Evolutionary conservation across 805 yeast species (phyloP), one percentile per base, ranked within the genome.

Genomic region (Starmerella floricola): DNA sequence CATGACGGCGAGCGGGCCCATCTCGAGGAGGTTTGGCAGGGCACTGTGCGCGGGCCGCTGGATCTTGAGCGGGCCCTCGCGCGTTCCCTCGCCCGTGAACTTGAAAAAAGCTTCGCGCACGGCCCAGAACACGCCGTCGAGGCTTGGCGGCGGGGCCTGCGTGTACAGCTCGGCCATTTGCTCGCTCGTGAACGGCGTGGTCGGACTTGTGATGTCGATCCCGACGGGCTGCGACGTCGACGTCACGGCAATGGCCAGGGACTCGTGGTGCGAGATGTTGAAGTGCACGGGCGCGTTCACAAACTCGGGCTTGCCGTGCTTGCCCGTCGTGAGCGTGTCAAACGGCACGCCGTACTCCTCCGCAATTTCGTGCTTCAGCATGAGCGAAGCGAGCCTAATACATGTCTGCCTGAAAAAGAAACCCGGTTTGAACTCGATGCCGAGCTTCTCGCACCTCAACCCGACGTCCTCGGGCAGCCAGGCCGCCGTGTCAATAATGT

Each of bases 61-160:
- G 20, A 49, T 31, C 4, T 20, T 10, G 15, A 48, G 16, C 12
- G 49, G 47, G 16, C 31, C 33, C 24, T 48, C 48, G 12, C 45
- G 33, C 10, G 31, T 19, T n/a, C 50, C 50, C 32, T 24, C 47
- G 31, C 51, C 54, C 2, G 44, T 39, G 40, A 40, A 38, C 35
- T 55, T 55, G n/a, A 54, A 40, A 24, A 41, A 51, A 15, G 56
- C 55, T 33, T 54, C 58, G 6, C 56, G 38, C 11, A 48, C 52
- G 3, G 57, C 54, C 58, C 57, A 54, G 28, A 34, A 45, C 8
- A 45, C 30, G 17, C 54, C 50, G 19, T 29, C 32, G 17, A 33
- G 20, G 12, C n/a, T 8, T 6, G n/a, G 12, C 6, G 40, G 16
- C 12, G 50, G 50, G 10, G 18, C 26, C 6, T 18, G 31, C 2